These are phyloP conservation scores for Cenococcum geophilum DNA, from an alignment of 495 filamentous ascomycete genomes.

Conservation along the genomic window DNA sequence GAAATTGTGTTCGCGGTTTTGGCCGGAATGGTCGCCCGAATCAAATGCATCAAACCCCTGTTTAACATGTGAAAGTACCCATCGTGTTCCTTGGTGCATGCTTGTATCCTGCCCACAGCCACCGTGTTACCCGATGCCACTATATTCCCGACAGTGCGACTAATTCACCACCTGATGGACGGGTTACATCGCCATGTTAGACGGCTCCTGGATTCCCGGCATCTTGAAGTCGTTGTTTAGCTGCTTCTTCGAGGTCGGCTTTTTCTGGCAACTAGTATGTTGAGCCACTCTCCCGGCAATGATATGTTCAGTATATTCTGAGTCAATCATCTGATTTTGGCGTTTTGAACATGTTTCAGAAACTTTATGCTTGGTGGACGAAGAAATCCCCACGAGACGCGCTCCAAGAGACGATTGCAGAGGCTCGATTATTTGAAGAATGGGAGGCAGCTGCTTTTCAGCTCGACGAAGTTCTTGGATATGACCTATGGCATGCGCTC, in stretches of 20 bases:
- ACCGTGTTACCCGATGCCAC: conserved; percentile 9
- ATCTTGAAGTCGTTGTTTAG: conserved; percentile 22
- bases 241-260: conserved; percentile 33
- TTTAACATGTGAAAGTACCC: conserved; percentile 22
- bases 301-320: conserved; percentile 1
- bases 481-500: conserved; percentile 68
- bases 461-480: conserved; percentile 68
- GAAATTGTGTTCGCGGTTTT: neutral
- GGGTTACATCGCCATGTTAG: conserved; percentile 14
- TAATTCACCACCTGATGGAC: conserved; percentile 16
- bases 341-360: conserved; percentile 39
- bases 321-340: neutral
- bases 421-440: conserved; percentile 66
- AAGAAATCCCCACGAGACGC: conserved; percentile 48
- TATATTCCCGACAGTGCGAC: conserved; percentile 18
- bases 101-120: conserved; percentile 1
- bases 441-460: conserved; percentile 78
- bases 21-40: neutral
- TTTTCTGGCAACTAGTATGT: conserved; percentile 39
- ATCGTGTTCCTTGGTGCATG: conserved; percentile 6
- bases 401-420: conserved; percentile 53
- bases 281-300: neutral
- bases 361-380: conserved; percentile 50
- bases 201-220: conserved; percentile 16
- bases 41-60: neutral